Evolutionary conservation across 257 asterid species (phyloP).

Genomic region (Catharanthus roseus): DNA sequence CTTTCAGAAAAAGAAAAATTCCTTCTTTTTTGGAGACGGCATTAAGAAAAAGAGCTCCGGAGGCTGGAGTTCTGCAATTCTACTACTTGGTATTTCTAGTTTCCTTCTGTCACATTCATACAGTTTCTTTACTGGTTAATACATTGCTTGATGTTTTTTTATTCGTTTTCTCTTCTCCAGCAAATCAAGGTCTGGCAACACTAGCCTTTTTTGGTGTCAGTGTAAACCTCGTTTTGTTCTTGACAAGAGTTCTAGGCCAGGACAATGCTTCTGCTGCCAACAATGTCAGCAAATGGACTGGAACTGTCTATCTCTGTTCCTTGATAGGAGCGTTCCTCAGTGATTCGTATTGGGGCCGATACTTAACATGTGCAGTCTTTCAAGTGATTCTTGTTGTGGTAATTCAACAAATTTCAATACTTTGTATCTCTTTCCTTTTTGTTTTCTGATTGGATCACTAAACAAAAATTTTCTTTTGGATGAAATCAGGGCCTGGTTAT

Average conservation of each 20-base stretch:
- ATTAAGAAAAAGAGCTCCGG: slow-evolving; percentile 29
- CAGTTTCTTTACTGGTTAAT: background rate
- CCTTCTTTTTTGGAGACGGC: background rate
- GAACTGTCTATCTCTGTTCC: slow-evolving; percentile 75
- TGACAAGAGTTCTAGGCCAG: slow-evolving; percentile 66
- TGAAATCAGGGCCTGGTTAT: slow-evolving; percentile 49
- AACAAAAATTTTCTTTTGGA: background rate
- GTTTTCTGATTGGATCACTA: background rate
- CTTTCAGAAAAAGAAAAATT: slow-evolving; percentile 8
- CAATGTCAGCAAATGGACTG: slow-evolving; percentile 80
- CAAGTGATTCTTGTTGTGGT: slow-evolving; percentile 63
- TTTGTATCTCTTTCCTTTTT: background rate
- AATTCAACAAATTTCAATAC: background rate
- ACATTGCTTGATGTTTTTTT: no score
- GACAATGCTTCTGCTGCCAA: slow-evolving; percentile 74
- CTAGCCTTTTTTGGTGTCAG: slow-evolving; percentile 80
- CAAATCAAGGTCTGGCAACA: slow-evolving; percentile 77
- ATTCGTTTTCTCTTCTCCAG: slow-evolving; percentile 18
- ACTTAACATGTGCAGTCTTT: slow-evolving; percentile 58
- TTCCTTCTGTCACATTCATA: background rate
- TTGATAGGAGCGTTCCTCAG: slow-evolving; percentile 78
- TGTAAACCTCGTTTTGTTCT: slow-evolving; percentile 71
- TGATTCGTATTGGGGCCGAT: slow-evolving; percentile 86
- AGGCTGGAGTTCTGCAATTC: slow-evolving; percentile 57
- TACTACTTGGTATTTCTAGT: slow-evolving; percentile 47